Base-by-base conservation (phyloP, 2,329 filamentous ascomycete species). In the Thelonectria rubi region DNA sequence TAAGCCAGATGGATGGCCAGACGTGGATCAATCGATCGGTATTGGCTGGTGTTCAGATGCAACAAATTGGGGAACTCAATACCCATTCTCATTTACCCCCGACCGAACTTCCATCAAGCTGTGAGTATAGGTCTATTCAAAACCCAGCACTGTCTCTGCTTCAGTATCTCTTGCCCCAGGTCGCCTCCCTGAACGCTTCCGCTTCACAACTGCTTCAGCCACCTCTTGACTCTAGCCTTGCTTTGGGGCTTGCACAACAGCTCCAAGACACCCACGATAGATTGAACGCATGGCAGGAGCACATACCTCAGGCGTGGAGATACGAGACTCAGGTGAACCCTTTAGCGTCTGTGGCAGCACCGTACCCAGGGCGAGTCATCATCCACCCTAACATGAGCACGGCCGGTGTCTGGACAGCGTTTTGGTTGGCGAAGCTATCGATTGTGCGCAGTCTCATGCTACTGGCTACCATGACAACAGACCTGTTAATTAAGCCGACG, bases 11-110 rank as follows among this genome's bases (percentile, higher is more conserved):
- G 8, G 52, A 55, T 4, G 20, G 42, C 32, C 40, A 55, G 24
- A 37, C 34, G 4, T 55, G 52, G 42, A 24, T 55, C 17, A 47
- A 55, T 45, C 40, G 40, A 26, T 55, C 52, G 7, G 52, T 39
- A 11, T 39, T 55, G 5, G 42, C 52, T 9, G 40, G 24, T 11
- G 17, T 55, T 9, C 52, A 55, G 12, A 55, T 55, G 52, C 30
- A 46, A 7, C 21, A 55, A 8, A 37, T 55, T 24, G 52, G 52
- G 3, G 21, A 17, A 12, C 43, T 40, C 17, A 39, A 46, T 12
- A 37, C 42, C 37, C 37, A 5, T n/a, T 40, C 37, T 40, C 12
- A 40, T 40, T 40, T n/a, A 10, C 8, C 42, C 11, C 21, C 52
- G 9, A 3, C 42, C 30, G 17, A 21, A 24, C 26, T 55, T 47